A percentile compares a stretch with the other conserved stretches of the same genome.
Conservation (phyloP, 345 rosid genomes). For the Euphorbia pulcherrima region DNA sequence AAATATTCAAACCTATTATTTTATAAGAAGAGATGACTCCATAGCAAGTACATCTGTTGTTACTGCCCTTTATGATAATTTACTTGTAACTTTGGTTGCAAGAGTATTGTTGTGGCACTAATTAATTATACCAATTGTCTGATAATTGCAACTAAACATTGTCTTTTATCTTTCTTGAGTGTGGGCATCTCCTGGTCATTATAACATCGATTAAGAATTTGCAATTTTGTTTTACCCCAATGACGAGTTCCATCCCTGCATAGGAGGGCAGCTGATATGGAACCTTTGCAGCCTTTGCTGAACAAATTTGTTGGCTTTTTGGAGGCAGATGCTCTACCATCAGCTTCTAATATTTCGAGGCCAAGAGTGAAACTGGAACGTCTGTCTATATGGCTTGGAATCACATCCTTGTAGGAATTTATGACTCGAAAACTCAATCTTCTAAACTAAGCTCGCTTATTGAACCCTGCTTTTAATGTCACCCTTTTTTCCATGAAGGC, state of each 20-base stretch:
- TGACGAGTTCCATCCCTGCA: constrained; percentile 24
- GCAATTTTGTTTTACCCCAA: background rate
- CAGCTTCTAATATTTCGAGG: constrained; percentile 51
- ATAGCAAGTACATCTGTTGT: background rate
- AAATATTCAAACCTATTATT: background rate
- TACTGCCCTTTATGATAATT: background rate
- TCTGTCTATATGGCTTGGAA: constrained; percentile 80
- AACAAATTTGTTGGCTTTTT: constrained; percentile 65
- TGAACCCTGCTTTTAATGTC: constrained; percentile 3
- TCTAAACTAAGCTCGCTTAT: constrained; percentile 6
- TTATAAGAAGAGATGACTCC: background rate
- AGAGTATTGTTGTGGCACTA: background rate
- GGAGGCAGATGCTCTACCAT: constrained; percentile 76
- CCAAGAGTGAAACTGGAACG: constrained; percentile 70
- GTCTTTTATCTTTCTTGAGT: background rate
- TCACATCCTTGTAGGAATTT: constrained; percentile 76
- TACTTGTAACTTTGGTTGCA: background rate
- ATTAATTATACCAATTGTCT: background rate
- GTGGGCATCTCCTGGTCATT: constrained; percentile 1
- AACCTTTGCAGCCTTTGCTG: constrained; percentile 86
- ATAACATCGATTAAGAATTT: background rate
- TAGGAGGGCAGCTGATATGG: constrained; percentile 87
- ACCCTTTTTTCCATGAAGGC: constrained; percentile 51
- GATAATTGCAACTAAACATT: background rate
- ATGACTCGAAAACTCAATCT: constrained; percentile 25